phyloP scores from a whole-genome alignment of 225 moss, liverwort and hornwort species.

The Anthoceros angustus region DNA sequence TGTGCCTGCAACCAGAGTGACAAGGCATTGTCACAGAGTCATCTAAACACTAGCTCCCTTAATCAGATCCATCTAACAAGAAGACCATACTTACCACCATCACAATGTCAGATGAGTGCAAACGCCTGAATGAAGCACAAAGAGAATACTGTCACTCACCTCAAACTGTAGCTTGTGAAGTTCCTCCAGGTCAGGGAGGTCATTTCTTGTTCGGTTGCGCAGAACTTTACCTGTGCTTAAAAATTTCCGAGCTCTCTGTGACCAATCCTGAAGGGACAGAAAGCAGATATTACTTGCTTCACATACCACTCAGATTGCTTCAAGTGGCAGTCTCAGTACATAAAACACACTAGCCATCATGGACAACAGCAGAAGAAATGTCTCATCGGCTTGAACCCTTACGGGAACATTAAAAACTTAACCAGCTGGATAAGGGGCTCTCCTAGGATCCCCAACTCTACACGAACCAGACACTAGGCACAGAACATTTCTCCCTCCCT shows the following conservation, averaged over 20 bases:
- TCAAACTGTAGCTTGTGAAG: conserved; percentile 45
- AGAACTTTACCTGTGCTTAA: conserved; percentile 46
- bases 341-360: no score
- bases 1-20: conserved; percentile 25
- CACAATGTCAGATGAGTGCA: neutral
- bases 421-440: no score
- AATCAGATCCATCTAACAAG: neutral
- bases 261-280: conserved; percentile 38
- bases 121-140: neutral
- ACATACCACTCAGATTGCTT: no score
- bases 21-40: no score
- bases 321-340: no score
- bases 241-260: conserved; percentile 49
- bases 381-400: no score
- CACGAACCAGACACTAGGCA: no score
- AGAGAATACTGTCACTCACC: conserved; percentile 19
- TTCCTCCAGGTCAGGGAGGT: conserved; percentile 25
- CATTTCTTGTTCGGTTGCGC: conserved; percentile 27
- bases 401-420: no score
- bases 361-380: no score
- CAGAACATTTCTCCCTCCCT: no score
- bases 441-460: no score
- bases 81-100: neutral
- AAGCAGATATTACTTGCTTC: neutral
- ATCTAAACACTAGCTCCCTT: neutral